Conservation (phyloP, 2,329 filamentous ascomycete species). For the Paracamarosporium sp. region DNA sequence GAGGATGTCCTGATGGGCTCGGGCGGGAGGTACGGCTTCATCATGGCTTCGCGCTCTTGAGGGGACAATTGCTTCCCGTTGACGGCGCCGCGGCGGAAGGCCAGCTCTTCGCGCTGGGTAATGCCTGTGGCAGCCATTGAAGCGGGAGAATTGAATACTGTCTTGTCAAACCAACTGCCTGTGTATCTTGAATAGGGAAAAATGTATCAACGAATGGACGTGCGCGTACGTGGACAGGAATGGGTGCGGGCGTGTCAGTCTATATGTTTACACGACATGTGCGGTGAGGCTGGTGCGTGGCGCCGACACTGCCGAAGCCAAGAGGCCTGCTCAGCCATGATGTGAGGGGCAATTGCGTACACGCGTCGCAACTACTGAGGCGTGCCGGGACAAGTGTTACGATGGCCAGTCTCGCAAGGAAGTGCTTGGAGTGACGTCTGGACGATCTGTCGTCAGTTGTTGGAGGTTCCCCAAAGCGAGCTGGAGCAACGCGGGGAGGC, state of each 20-base stretch:
- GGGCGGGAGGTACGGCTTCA: constrained; percentile 61
- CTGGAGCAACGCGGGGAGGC: constrained; percentile 24
- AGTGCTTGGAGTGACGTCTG: background rate
- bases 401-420: background rate
- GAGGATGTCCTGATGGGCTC: constrained; percentile 38
- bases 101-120: constrained; percentile 35
- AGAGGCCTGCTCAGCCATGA: constrained; percentile 39
- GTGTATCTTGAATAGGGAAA: background rate
- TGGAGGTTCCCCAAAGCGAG: background rate
- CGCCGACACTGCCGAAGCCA: constrained; percentile 26
- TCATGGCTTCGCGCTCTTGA: constrained; percentile 58
- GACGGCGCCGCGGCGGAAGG: constrained; percentile 42
- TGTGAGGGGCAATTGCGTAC: constrained; percentile 38
- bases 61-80: constrained; percentile 51
- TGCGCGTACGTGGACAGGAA: constrained; percentile 9
- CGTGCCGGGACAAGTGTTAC: background rate
- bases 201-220: background rate
- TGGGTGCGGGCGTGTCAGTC: constrained; percentile 9
- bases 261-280: constrained; percentile 14
- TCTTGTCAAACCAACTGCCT: constrained; percentile 10
- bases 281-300: constrained; percentile 40
- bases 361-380: constrained; percentile 27
- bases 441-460: constrained; percentile 13
- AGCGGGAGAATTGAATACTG: constrained; percentile 8
- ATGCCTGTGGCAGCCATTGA: constrained; percentile 44